Evolutionary conservation across 208 protist species (phyloP).

Genomic region (Naegleria fowleri): DNA sequence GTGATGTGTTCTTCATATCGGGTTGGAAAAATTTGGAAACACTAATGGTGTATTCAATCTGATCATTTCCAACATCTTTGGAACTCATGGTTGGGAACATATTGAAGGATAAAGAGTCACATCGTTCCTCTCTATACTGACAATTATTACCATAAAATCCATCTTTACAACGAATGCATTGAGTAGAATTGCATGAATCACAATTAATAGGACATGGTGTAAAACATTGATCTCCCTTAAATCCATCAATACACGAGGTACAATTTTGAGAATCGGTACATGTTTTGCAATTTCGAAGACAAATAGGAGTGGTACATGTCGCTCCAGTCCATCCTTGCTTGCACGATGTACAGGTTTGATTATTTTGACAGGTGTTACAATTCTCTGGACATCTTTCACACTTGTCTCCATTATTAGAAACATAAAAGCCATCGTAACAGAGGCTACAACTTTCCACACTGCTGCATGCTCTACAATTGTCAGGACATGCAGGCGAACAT

Average conservation of each 20-base stretch:
- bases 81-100: no score
- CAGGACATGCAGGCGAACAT: background rate
- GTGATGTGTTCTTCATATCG: no score
- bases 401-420: background rate
- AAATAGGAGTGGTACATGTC: background rate
- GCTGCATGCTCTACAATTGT: background rate
- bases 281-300: background rate
- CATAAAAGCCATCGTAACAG: background rate
- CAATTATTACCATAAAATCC: background rate
- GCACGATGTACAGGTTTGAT: background rate
- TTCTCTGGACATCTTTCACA: background rate
- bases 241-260: background rate
- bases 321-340: background rate
- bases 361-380: background rate
- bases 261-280: background rate
- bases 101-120: no score
- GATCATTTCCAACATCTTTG: no score
- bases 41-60: background rate
- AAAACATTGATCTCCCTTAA: background rate
- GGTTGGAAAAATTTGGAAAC: background rate
- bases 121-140: background rate
- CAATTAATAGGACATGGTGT: background rate
- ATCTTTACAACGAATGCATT: background rate
- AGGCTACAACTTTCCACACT: background rate
- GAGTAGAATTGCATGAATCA: background rate